Evolutionary conservation across 2,329 filamentous ascomycete species (phyloP), one percentile per base, ranked within the genome.

Genomic region (Seiridium cupressi): DNA sequence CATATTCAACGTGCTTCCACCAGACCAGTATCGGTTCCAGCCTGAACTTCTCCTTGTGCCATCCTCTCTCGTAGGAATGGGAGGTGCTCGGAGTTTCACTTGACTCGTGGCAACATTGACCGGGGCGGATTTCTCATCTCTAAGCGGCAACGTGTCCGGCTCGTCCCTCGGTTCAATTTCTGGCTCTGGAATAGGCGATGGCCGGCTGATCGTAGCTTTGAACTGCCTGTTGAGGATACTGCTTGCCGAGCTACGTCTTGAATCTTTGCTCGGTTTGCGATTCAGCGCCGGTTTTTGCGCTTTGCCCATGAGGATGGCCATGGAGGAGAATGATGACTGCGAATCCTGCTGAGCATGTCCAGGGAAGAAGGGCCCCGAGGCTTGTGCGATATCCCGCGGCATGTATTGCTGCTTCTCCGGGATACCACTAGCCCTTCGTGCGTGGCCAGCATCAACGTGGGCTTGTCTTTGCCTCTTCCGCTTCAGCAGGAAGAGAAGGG

Each of bases 21-120:
- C 89, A 11, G 89, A 90, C 84, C 90, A 92, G 74, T 92, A 92
- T 57, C 85, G 79, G 72, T 91, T 91, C 89, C 89, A 92, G 53
- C 89, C 89, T 3, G 89, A 91, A 66, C 88, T 91, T 68, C 85
- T 81, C 59, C 86, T 81, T 26, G 79, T 76, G 49, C 74, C 75
- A 54, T 78, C 80, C 55, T 81, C 70, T 57, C 67, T 65, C 51
- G 74, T 63, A 62, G 68, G 62, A 59, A 76, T 61, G 62, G 71
- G 62, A 68, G 72, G 63, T 46, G 71, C 70, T 59, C 74, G 77
- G 60, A 76, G 77, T 44, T 68, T 68, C 32, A 69, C 61, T 48
- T 69, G 58, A 40, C 62, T 62, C 5, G 69, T 55, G 11, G 60
- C 62, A 10, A 67, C 62, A 5, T 64, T 59, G 31, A 68, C 66